These are phyloP conservation scores for Keqinozyma sinolaborantium DNA, from an alignment of 1,139 yeast species.

Conservation along the genomic window DNA sequence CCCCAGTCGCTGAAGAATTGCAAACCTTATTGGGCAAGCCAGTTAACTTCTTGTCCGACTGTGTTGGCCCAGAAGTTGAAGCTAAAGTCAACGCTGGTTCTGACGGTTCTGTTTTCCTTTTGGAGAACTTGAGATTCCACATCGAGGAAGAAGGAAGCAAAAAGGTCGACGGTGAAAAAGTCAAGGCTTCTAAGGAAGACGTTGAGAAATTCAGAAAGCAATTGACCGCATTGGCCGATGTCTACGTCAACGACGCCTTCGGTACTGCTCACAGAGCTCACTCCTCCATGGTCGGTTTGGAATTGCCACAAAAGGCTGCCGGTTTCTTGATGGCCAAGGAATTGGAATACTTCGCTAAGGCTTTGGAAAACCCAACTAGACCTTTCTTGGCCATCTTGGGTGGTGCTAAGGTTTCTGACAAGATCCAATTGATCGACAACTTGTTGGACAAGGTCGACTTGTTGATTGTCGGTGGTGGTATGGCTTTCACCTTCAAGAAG, in stretches of 20 bases:
- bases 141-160: slow-evolving; percentile 85
- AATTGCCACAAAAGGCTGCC: slow-evolving; percentile 90
- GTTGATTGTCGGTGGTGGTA: slow-evolving; percentile 96
- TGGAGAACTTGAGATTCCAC: slow-evolving; percentile 97
- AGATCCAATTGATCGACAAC: slow-evolving; percentile 96
- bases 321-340: slow-evolving; percentile 98
- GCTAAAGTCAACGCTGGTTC: slow-evolving; percentile 65
- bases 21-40: slow-evolving; percentile 61
- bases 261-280: slow-evolving; percentile 99
- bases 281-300: slow-evolving; percentile 96
- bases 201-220: slow-evolving; percentile 84
- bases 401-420: slow-evolving; percentile 98
- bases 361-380: slow-evolving; percentile 92
- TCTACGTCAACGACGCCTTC: slow-evolving; percentile 94
- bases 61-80: slow-evolving; percentile 87
- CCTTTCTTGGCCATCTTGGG: slow-evolving; percentile 97
- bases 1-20: slow-evolving; percentile 89
- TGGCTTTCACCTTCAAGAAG: slow-evolving; percentile 98
- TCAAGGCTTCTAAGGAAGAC: slow-evolving; percentile 80
- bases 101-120: slow-evolving; percentile 71
- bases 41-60: slow-evolving; percentile 79
- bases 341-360: slow-evolving; percentile 93
- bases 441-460: slow-evolving; percentile 90
- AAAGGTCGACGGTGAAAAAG: slow-evolving; percentile 83
- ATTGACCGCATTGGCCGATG: slow-evolving; percentile 88